Evolutionary conservation across 495 filamentous ascomycete genomes (phyloP), one percentile per base, ranked within the genome.

Genomic region (Neurospora tetraspora): DNA sequence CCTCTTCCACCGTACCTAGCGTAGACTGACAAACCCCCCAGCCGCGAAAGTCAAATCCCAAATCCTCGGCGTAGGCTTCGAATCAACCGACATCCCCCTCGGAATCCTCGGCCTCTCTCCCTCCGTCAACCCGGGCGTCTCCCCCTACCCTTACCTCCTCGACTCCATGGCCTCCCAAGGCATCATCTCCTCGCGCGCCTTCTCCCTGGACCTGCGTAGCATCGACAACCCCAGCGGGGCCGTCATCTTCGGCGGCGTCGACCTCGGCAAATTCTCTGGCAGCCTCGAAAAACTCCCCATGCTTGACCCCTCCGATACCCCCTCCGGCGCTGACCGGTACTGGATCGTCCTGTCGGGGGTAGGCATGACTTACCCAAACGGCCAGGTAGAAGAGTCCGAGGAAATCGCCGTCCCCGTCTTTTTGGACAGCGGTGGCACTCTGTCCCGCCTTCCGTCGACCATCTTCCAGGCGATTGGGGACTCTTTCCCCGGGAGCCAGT

Each of bases 211-310:
- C 70, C 82, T 91, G 2, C 85, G 91, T 11, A 77, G 79, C 69
- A 81, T 83, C 73, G 78, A 80, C 42, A 78, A 81, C 73, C 77
- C 82, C 39, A 71, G 77, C 23, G 95, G 95, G 31, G 76, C 89
- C 31, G 89, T 96, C 73, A 86, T 95, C 39, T 96, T 96, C 74
- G 93, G 93, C 23, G 93, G 93, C 39, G 89, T 95, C 40, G 88
- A 95, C 76, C 70, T 69, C 4, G 71, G 84, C 59, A 94, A 92
- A 73, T 95, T 88, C 77, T 82, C 83, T 20, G 93, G 92, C 38
- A 39, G 80, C 2, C 84, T 96, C 3, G 80, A 72, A 38, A 83
- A 81, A 31, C 76, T 85, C 10, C 82, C 82, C 40, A 84, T 96
- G 34, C 74, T 78, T n/a, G 18, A 71, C 53, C 74, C 37, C 0